A percentile compares a stretch with the other conserved stretches of the same genome.
Conservation (phyloP, 169 alveolate genomes). For the Eimeria tenella region DNA sequence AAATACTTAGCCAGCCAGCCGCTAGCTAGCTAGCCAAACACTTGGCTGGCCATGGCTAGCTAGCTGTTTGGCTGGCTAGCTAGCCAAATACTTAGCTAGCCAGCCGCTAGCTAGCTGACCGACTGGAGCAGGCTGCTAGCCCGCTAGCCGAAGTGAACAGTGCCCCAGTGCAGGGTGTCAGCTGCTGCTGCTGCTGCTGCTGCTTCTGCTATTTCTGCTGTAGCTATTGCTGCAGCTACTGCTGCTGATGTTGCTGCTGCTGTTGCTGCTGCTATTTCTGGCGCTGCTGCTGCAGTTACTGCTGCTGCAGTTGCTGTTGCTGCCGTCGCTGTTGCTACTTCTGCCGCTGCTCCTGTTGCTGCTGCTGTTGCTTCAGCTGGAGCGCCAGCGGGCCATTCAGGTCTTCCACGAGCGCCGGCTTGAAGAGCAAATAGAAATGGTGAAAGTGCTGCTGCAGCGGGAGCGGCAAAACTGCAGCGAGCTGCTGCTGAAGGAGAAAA, state of each 20-base stretch:
- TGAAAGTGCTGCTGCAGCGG: not conserved
- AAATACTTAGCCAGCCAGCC: no score
- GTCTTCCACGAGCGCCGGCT: constrained; percentile 37
- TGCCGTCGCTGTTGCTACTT: not conserved
- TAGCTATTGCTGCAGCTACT: no score
- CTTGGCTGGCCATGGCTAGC: no score
- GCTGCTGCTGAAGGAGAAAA: constrained; percentile 20
- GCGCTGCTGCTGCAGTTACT: not conserved
- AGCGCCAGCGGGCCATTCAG: constrained; percentile 3
- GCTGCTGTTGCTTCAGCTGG: constrained; percentile 62
- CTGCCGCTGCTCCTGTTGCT: constrained; percentile 48
- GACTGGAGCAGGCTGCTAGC: no score
- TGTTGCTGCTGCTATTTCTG: not conserved
- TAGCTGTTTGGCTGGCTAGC: no score
- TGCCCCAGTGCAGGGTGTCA: no score
- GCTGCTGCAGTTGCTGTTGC: constrained; percentile 28
- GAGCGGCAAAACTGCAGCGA: not conserved
- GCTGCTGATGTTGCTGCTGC: not conserved
- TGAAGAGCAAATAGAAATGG: constrained; percentile 4
- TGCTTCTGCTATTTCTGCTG: not conserved
- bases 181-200: constrained; percentile 17
- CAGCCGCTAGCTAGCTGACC: no score
- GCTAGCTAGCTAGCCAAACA: no score
- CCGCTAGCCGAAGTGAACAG: no score
- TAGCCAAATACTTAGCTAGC: no score